phyloP scores from a whole-genome alignment of 192 early-diverging fungal genomes.

The Umbelopsis sp. region DNA sequence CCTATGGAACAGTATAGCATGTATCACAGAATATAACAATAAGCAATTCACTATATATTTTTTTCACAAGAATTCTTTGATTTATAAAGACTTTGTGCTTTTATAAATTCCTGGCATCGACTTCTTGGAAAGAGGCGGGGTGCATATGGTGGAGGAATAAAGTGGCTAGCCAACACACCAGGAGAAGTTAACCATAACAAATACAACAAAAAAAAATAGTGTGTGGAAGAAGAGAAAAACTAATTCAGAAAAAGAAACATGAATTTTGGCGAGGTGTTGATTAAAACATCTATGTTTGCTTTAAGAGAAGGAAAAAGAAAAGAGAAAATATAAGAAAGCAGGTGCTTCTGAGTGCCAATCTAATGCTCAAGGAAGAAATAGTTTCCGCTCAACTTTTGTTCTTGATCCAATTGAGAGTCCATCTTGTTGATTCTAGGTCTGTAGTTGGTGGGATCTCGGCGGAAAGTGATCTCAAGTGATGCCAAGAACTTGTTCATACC shows the following conservation, averaged over 20 bases:
- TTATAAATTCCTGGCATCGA: too few relatives aligned
- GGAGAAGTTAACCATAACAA: constrained; percentile 11
- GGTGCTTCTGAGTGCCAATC: background rate
- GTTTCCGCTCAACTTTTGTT: constrained; percentile 83
- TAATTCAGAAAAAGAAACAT: background rate
- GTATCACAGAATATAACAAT: too few relatives aligned
- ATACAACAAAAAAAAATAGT: constrained; percentile 17
- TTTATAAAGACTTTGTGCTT: too few relatives aligned
- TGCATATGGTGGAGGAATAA: background rate
- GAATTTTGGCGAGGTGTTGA: background rate
- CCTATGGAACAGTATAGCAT: background rate
- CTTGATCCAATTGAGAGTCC: constrained; percentile 92
- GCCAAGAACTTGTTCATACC: constrained; percentile 98
- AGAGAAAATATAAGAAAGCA: background rate
- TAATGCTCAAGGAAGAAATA: constrained; percentile 55
- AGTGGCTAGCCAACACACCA: background rate
- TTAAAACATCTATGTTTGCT: background rate
- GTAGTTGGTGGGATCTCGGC: constrained; percentile 96
- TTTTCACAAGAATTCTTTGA: too few relatives aligned
- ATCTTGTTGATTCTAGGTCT: constrained; percentile 97
- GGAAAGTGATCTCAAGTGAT: constrained; percentile 93
- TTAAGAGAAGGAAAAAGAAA: background rate
- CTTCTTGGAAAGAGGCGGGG: background rate
- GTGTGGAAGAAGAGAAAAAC: background rate
- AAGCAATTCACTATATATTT: too few relatives aligned